Evolutionary conservation across 768 basidiomycete genomes (phyloP), one percentile per base, ranked within the genome.

Genomic region (Tubosaeta sp.): DNA sequence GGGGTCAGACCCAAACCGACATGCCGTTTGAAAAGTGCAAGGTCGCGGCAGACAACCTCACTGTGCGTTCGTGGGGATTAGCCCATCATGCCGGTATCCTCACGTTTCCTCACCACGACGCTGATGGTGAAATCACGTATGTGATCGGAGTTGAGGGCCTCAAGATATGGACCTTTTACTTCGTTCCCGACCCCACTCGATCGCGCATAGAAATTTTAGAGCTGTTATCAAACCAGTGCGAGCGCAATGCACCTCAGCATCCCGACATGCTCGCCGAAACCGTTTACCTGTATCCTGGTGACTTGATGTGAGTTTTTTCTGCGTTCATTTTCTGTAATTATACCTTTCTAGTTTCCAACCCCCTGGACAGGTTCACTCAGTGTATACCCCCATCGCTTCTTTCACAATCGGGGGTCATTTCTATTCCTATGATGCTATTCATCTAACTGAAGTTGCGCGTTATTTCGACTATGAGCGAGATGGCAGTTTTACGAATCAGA

Each of bases 1-100:
- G 48, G 53, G 50, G 48, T n/a, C 46, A 55, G 14, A 51, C 56
- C 5, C 42, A 49, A 9, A 18, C 10, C 5, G 24, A 55, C 3
- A 1, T 13, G 1, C 39, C 51, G 1, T 12, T 46, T 11, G 11
- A 4, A 1, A 47, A 40, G 16, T 10, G 24, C 2, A 35, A 39
- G 9, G 36, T 57, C 0, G 22, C 12, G 0, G 22, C 43, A 0
- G 56, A 58, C 19, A 46, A 45, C 12, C 35, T 42, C 0, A 3
- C 34, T 5, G 29, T 35, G 3, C 39, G 43, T 1, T 48, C 45
- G 2, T 44, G 43, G 43, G 30, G 2, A 3, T 44, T 31, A 12
- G 29, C 19, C 0, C 43, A 44, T 21, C 43, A 44, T 4, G 44
- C 32, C 9, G 44, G 44, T 1, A 3, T 32, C 11, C 10, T 45